Evolutionary conservation across 768 basidiomycete species (phyloP).

Genomic region (Lentinula sp.): DNA sequence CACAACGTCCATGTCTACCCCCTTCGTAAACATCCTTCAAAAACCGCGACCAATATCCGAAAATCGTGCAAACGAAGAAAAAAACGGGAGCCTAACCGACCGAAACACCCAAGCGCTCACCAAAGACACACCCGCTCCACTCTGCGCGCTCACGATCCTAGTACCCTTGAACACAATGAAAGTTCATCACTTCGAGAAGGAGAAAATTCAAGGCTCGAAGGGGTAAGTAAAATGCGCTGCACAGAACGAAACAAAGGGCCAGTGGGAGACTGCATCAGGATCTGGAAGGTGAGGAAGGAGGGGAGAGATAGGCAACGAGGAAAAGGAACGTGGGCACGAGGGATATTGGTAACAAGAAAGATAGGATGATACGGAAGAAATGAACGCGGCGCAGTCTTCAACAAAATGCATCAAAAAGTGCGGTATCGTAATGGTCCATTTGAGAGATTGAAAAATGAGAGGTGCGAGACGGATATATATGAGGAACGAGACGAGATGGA

Average conservation of each 20-base stretch:
- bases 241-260: neutral
- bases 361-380: conserved; percentile 1
- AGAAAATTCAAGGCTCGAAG: neutral
- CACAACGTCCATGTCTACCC: conserved; percentile 5
- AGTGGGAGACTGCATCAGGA: conserved; percentile 2
- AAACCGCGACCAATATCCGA: neutral
- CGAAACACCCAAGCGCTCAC: conserved; percentile 6
- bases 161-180: neutral
- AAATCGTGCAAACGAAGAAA: neutral
- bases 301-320: neutral
- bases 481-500: conserved; percentile 1
- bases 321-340: neutral
- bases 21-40: neutral
- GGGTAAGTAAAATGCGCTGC: neutral
- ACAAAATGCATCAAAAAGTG: neutral
- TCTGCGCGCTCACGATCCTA: neutral
- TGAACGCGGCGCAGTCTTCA: neutral
- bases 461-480: conserved; percentile 7
- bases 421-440: neutral
- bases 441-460: conserved; percentile 9
- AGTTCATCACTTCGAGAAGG: neutral
- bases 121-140: neutral
- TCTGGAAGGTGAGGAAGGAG: neutral
- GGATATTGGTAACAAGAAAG: neutral
- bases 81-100: neutral